Base-by-base conservation (phyloP, 768 basidiomycete species). In the Tylopilus plumbeoviolaceoides region DNA sequence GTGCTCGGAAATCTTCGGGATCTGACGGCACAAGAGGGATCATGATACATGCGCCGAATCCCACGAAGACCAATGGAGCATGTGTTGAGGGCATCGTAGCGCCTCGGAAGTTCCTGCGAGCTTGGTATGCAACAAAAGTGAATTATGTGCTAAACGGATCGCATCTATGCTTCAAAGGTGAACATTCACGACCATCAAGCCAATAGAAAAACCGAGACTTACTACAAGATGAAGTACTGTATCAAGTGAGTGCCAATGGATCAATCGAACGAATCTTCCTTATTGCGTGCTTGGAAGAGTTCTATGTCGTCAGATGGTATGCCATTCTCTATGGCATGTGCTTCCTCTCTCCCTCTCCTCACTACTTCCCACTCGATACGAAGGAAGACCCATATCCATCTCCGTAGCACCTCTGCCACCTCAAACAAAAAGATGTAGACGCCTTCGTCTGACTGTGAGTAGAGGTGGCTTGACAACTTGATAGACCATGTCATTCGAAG, bases 351-450 rank as follows among this genome's bases (percentile, higher is more conserved):
- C 33, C 72, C 69, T 63, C 74, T 76, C 71, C 82, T 91, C 46
- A 92, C 82, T 9, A 85, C 79, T 72, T 98, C 95, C 97, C 95
- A 99, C 72, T 99, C 97, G 39, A 98, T 83, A 35, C 97, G 83
- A 57, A 98, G 70, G 71, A 97, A 98, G 25, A 97, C 93, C 97
- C 97, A 99, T 75, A 98, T 80, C 97, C 97, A 99, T 61, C 97
- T 72, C 57, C 97, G 77, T 33, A 92, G 65, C 28, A 99, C 72
- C 72, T 98, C 97, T 30, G 94, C 83, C 40, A 89, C 78, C 71
- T 99, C 94, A 48, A 98, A 80, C 77, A 87, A 82, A 72, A 98
- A 97, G 39, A 95, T 90, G 18, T 87, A 78, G 17, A 80, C 73
- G 61, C 87, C 89, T 35, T 93, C 86, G 60, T 95, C 91, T n/a